Conservation (phyloP, 2,329 filamentous ascomycete genomes). For the Microdochium trichocladiopsis region DNA sequence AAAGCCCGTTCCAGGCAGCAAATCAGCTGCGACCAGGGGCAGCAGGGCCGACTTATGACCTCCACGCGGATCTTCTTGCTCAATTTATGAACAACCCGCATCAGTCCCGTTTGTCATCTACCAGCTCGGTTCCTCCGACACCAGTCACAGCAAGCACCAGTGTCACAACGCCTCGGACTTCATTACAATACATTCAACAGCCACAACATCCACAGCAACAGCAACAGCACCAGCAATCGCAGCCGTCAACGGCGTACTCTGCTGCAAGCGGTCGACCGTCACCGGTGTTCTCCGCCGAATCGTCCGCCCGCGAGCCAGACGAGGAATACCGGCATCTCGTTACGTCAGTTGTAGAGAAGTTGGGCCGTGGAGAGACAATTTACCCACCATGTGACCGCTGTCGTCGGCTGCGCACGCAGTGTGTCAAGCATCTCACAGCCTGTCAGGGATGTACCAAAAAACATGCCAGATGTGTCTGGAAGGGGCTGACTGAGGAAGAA, state of each 20-base stretch:
- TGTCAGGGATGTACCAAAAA: constrained; percentile 87
- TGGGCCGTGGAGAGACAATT: constrained; percentile 67
- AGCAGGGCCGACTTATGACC: constrained; percentile 30
- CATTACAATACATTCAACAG: constrained; percentile 12
- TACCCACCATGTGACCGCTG: constrained; percentile 82
- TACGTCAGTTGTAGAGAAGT: constrained; percentile 66
- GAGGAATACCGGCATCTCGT: constrained; percentile 47
- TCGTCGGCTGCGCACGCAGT: constrained; percentile 71
- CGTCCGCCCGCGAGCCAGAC: constrained; percentile 18
- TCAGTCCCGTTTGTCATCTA: constrained; percentile 14
- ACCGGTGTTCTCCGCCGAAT: constrained; percentile 17
- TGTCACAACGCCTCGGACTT: constrained; percentile 17
- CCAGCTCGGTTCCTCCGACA: constrained; percentile 20
- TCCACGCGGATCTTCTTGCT: constrained; percentile 48
- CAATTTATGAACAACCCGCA: constrained; percentile 34
- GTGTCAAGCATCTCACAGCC: constrained; percentile 78
- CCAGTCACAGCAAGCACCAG: constrained; percentile 17
- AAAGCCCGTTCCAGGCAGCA: constrained; percentile 22
- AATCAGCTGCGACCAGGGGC: constrained; percentile 20
- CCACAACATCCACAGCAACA: constrained; percentile 2
- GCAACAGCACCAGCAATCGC: neutral
- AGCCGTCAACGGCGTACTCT: neutral
- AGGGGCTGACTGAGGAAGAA: constrained; percentile 70
- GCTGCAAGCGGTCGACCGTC: constrained; percentile 16
- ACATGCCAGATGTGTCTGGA: constrained; percentile 84